Base-by-base conservation (phyloP, 2,329 filamentous ascomycete genomes). In the Hymenoscyphus linearis region DNA sequence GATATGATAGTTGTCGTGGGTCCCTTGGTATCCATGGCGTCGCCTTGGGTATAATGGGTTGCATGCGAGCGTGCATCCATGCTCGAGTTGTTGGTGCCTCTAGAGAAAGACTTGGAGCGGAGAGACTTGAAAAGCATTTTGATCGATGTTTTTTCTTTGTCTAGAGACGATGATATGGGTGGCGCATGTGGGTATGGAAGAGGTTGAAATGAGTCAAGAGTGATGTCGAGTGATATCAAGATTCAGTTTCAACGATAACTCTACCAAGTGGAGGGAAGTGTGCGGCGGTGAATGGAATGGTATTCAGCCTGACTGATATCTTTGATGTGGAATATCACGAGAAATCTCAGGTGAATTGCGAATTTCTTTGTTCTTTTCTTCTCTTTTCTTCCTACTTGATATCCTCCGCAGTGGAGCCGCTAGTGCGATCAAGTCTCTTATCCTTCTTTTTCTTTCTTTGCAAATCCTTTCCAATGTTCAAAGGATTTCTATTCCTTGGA, bases 101-200 rank as follows among this genome's bases (percentile, higher is more conserved):
- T 62, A 52, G 65, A 66, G 4, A 60, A 65, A 36, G 67, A 66
- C 56, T 65, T 67, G 3, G 65, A 62, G 52, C 67, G 67, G 12
- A 67, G 34, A 27, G 58, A 55, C 58, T 68, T 65, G 61, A 68
- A 67, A 53, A 67, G 60, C 66, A 67, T 68, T 34, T 59, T 62
- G 59, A 44, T 18, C 9, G 36, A 56, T 52, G 37, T 10, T 35
- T 31, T 31, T 55, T 55, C 18, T 44, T 37, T 25, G 50, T 47
- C 14, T 56, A 22, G 27, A n/a, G 54, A 36, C n/a, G 44, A 36
- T 26, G 44, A 40, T 22, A 26, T 16, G 9, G 40, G 26, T 27
- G 59, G 40, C 31, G 60, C 44, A 35, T 57, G 35, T 52, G 55
- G 40, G n/a, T 25, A 55, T 18, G 53, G 40, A 53, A 53, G 27